Evolutionary conservation across 805 yeast genomes (phyloP), one percentile per base, ranked within the genome.

Genomic region (Candida sonorensis): DNA sequence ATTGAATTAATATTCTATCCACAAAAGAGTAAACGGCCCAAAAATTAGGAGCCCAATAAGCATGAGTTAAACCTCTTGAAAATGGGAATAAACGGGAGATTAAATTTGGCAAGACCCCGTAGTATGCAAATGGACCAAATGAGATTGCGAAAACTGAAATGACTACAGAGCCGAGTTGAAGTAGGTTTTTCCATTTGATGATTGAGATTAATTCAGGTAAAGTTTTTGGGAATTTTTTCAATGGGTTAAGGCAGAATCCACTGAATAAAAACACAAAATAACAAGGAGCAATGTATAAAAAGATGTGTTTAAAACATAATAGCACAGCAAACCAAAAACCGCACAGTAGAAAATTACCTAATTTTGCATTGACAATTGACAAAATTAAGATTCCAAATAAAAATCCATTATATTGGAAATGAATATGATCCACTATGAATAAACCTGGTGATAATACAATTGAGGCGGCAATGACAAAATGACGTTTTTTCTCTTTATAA

Each of bases 21-120:
- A 69, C 38, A 42, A 84, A 81, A 2, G 97, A 83, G 57, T 92
- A 92, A 8, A 90, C 46, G 0, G 98, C 96, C 99, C 99, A 92
- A 29, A 87, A 64, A 50, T 92, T 92, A 11, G 99, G 97, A 1
- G 98, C 97, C 97, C 98, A 92, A 60, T 92, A 92, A 0, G 97
- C 96, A 59, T 92, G 98, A 4, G 97, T 92, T 23, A 92, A 66
- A 1, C 97, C 97, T 53, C 97, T 68, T 30, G 94, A 81, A 53
- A 90, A 90, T 5, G 98, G 98, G 59, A 92, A 92, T 20, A 92
- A 60, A 28, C 98, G 67, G 5, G 61, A 51, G 7, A 85, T 29
- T 12, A 92, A 57, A 40, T 84, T 75, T 0, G 82, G 79, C 30
- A 82, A 48, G 21, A 77, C 82, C 2, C 67, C 65, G 44, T 72